Percentiles rank a stretch among this genome's conserved stretches.
Conservation (phyloP, 1,284 basidiomycete genomes). For the Megacollybia platyphylla region DNA sequence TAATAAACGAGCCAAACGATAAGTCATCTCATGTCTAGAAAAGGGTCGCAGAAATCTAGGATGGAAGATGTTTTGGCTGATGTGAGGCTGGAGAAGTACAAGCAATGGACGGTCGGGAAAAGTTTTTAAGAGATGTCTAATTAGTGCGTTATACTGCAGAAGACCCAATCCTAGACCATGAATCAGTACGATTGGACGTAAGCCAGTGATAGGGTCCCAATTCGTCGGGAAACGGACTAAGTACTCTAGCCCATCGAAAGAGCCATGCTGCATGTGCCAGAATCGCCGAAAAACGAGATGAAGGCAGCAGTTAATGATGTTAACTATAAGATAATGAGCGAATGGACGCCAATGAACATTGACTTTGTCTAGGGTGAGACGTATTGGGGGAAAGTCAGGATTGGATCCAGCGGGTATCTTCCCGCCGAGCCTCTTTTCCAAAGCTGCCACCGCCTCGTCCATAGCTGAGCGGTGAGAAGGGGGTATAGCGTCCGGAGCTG, state of each 20-base stretch:
- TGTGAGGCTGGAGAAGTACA: constrained; percentile 72
- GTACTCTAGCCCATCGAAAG: constrained; percentile 60
- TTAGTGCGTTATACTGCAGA: constrained; percentile 45
- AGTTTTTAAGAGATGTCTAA: constrained; percentile 34
- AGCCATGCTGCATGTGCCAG: constrained; percentile 35
- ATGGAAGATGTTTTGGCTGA: constrained; percentile 78
- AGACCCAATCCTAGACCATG: constrained; percentile 83
- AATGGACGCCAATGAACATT: constrained; percentile 61
- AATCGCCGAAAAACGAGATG: constrained; percentile 29
- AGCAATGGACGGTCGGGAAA: constrained; percentile 66
- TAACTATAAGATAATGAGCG: constrained; percentile 55
- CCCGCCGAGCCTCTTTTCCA: constrained; percentile 67
- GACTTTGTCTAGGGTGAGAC: constrained; percentile 73
- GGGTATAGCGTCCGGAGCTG: constrained; percentile 32
- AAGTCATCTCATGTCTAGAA: constrained; percentile 44
- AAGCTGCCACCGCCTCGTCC: constrained; percentile 42
- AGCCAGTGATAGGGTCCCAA: constrained; percentile 45
- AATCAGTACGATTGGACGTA: constrained; percentile 69
- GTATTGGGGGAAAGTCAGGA: constrained; percentile 38
- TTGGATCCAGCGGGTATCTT: constrained; percentile 53
- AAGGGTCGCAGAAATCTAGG: constrained; percentile 60
- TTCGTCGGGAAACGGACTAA: constrained; percentile 55
- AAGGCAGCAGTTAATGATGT: constrained; percentile 37
- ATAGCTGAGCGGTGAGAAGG: constrained; percentile 34
- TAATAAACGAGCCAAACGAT: constrained; percentile 48